Evolutionary conservation across 768 basidiomycete species (phyloP), one percentile per base, ranked within the genome.

Genomic region (Leccinum subtestaceum): DNA sequence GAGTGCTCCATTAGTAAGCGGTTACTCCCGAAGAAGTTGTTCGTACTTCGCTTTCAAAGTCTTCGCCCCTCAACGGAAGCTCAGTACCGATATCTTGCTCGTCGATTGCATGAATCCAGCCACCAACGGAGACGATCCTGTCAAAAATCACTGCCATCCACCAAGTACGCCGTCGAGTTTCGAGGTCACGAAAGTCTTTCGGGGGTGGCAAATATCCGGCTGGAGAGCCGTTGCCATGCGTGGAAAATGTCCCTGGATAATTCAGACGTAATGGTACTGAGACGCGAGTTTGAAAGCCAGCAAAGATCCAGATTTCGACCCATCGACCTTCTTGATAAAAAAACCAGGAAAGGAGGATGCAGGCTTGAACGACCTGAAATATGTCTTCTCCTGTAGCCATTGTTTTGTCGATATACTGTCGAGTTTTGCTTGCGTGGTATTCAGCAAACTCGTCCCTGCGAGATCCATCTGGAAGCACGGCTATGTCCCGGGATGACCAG

Each of bases 301-400:
- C 90, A 73, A 92, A 92, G 43, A 93, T 89, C 92, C 92, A 93
- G 4, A 93, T 88, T 73, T 94, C 92, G 9, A 93, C 91, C 92
- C 92, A 84, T 56, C 91, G 81, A 2, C 92, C 91, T 73, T 93
- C 92, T 57, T 91, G 88, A 68, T 93, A 94, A 64, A 93, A 93
- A 73, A 91, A 93, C 92, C 92, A 94, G 2, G 89, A 90, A 17
- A 94, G 81, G 23, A 94, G 76, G 61, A 88, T 87, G 67, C 91
- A 92, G 6, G 92, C 92, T 69, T 93, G 91, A 82, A 93, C 83
- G 9, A 93, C 91, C 5, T 83, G 82, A 71, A 94, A 92, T 57
- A 93, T 93, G 64, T 93, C 88, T 71, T 89, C 85, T 40, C 91
- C 91, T 43, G 85, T 91, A n/a, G 87, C 86, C 89, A 94, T 92